Base-by-base conservation (phyloP, 768 basidiomycete genomes). In the Brasilioporus rufonigricans region DNA sequence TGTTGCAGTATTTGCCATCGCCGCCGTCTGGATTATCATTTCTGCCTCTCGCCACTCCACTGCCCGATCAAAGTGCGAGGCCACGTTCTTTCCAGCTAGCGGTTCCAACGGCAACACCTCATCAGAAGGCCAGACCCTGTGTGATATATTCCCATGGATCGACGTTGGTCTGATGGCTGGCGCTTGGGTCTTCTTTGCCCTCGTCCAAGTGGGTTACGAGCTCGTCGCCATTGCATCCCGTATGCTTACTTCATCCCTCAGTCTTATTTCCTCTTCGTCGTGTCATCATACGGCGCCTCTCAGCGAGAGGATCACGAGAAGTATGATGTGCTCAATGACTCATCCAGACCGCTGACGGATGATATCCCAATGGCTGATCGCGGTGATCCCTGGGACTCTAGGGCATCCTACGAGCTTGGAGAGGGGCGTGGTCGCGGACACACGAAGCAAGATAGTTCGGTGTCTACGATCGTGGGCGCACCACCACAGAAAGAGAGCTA, bases 91-190 rank as follows among this genome's bases (percentile, higher is more conserved):
- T 67, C 65, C 75, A 18, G 48, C 63, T 8, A 64, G 72, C 29
- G 47, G 65, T 5, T 70, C 72, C 13, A 65, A 61, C 55, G 60
- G 71, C 47, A 68, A 71, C 31, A 62, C 64, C 5, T 65, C 71
- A 14, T 63, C 69, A 35, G 81, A 92, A 67, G 89, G 85, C 7
- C 70, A 85, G 33, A 84, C 81, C 6, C 78, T 98, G 23, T 99
- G 97, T 73, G 77, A 86, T 44, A 87, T 97, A 51, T 96, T 98
- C 66, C 79, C 93, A 5, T 97, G 93, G 91, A 89, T 92, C 11
- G 89, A 91, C 63, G 76, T 97, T 14, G 95, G 95, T 35, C 74
- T 98, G 52, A 95, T 98, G 93, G 88, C 79, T 19, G 91, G 83
- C 9, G 76, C 97, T 7, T 98, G 94, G 91, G 71, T 89, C 11